Percentiles rank a stretch among this genome's conserved stretches.
phyloP scores from a whole-genome alignment of 495 filamentous ascomycete genomes.

The Penicillium bialowiezense region DNA sequence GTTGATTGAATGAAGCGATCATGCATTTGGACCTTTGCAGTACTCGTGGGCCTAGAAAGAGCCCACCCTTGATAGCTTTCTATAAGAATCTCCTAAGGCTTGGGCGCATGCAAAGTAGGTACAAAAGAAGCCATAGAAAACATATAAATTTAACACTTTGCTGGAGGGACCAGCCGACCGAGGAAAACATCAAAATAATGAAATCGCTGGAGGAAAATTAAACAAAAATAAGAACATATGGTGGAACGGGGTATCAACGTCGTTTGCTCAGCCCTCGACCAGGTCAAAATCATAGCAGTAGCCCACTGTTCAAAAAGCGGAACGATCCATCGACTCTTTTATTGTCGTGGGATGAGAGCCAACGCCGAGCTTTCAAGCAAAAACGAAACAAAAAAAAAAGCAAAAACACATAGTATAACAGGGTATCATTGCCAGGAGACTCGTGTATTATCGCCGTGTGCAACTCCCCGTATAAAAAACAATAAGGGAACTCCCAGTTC shows the following conservation, averaged over 20 bases:
- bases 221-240: slow-evolving; percentile 13
- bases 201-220: too few species aligned
- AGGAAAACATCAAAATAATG: slow-evolving; percentile 15
- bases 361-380: slow-evolving; percentile 23
- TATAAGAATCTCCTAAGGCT: too few species aligned
- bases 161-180: slow-evolving; percentile 5
- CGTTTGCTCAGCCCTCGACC: slow-evolving; percentile 37
- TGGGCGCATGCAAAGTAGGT: too few species aligned
- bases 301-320: slow-evolving; percentile 16
- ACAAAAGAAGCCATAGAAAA: too few species aligned
- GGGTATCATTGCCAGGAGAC: slow-evolving; percentile 49
- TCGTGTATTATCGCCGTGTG: slow-evolving; percentile 48
- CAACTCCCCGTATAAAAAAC: slow-evolving; percentile 33
- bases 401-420: slow-evolving; percentile 28
- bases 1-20: too few species aligned
- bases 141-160: too few species aligned
- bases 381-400: slow-evolving; percentile 15
- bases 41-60: too few species aligned
- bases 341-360: slow-evolving; percentile 18
- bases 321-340: slow-evolving; percentile 22
- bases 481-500: slow-evolving; percentile 15
- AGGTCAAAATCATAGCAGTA: slow-evolving; percentile 11
- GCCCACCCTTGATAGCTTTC: too few species aligned
- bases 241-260: slow-evolving; percentile 38
- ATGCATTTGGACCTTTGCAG: too few species aligned